Conservation (phyloP, 352 stramenopile genomes). For the Globisporangium acanthophoron region DNA sequence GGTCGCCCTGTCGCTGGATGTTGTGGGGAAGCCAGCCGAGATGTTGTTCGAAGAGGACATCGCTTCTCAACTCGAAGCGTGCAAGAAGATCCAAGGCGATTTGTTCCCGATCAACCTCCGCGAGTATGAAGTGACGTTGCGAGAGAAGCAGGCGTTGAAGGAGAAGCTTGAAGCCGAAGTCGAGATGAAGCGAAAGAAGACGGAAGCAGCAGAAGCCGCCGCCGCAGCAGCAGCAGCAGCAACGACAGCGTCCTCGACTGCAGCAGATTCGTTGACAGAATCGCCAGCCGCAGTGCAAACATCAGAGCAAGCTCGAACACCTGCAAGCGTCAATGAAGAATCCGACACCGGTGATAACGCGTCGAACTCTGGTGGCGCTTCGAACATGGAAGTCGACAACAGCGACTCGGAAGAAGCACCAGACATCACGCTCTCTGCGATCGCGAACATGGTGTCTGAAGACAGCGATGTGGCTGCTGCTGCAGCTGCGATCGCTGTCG, state of each 20-base stretch:
- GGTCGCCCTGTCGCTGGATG: conserved; percentile 50
- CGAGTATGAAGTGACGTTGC: conserved; percentile 62
- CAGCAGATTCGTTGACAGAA: conserved; percentile 4
- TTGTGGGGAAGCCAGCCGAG: conserved; percentile 42
- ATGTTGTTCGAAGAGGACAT: conserved; percentile 43
- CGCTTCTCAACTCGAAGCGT: conserved; percentile 37
- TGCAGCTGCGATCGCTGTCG: conserved; percentile 41
- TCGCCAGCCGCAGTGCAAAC: background rate
- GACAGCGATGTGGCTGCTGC: conserved; percentile 66
- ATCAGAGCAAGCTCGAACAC: conserved; percentile 13
- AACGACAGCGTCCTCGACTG: conserved; percentile 9
- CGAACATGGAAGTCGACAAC: conserved; percentile 81
- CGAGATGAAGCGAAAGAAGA: conserved; percentile 38
- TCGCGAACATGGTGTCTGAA: conserved; percentile 84
- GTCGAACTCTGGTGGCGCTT: conserved; percentile 19
- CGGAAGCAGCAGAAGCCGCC: conserved; percentile 27
- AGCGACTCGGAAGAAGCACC: conserved; percentile 73
- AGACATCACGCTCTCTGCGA: conserved; percentile 74
- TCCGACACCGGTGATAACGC: conserved; percentile 20
- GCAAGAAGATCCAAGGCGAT: conserved; percentile 56
- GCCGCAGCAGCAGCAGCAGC: conserved; percentile 11
- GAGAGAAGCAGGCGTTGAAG: conserved; percentile 33
- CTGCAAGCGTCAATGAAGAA: conserved; percentile 14
- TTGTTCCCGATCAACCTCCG: conserved; percentile 56
- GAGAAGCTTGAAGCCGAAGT: conserved; percentile 35